phyloP scores from a whole-genome alignment of 2,329 filamentous ascomycete species.

The Fusarium odoratissimum region DNA sequence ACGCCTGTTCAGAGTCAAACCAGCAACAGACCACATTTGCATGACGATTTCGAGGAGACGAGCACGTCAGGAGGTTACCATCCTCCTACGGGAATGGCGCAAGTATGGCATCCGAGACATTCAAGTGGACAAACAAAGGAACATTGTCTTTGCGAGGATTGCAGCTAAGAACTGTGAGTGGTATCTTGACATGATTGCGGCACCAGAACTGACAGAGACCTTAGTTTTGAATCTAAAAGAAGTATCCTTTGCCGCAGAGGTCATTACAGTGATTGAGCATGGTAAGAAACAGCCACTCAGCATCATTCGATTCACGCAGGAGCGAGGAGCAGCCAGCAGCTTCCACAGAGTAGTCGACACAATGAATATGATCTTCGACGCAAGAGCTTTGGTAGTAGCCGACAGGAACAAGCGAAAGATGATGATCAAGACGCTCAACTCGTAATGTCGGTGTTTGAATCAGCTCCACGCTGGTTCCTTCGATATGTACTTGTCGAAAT shows the following conservation, averaged over 20 bases:
- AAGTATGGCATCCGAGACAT: slow-evolving; percentile 85
- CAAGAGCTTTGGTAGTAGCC: slow-evolving; percentile 73
- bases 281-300: slow-evolving; percentile 80
- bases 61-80: slow-evolving; percentile 80
- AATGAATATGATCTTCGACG: slow-evolving; percentile 74
- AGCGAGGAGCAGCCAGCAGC: slow-evolving; percentile 89
- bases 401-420: slow-evolving; percentile 75
- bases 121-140: slow-evolving; percentile 80
- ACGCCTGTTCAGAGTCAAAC: slow-evolving; percentile 89
- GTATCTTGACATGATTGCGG: neutral
- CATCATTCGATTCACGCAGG: slow-evolving; percentile 87
- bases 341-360: slow-evolving; percentile 87
- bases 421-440: slow-evolving; percentile 77
- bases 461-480: neutral
- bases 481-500: neutral
- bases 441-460: slow-evolving; percentile 48
- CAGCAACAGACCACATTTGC: slow-evolving; percentile 79
- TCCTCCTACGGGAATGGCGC: slow-evolving; percentile 82
- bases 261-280: slow-evolving; percentile 91
- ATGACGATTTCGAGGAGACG: slow-evolving; percentile 75
- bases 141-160: slow-evolving; percentile 83
- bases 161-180: slow-evolving; percentile 80
- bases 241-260: slow-evolving; percentile 86
- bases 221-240: slow-evolving; percentile 84
- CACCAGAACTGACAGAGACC: slow-evolving; percentile 34